Percentiles rank a stretch among this genome's conserved stretches.
Conservation (phyloP, 208 protist species). For the Herpetomonas samuelpessoai region DNA sequence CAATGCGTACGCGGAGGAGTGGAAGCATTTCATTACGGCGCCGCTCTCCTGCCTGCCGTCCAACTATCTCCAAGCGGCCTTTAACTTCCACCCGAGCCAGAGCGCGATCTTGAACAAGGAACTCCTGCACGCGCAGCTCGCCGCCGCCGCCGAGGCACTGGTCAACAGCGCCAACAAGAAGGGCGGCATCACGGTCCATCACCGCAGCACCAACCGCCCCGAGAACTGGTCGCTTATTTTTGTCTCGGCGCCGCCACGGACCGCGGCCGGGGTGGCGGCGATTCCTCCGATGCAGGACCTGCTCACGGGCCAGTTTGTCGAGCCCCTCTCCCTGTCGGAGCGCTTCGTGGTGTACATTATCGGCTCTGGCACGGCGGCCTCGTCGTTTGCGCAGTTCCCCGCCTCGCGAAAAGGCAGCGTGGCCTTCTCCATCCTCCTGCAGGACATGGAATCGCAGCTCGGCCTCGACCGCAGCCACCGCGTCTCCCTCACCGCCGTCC, state of each 20-base stretch:
- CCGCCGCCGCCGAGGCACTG: conserved; percentile 50
- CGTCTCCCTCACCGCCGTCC: conserved; percentile 56
- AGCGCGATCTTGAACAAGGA: conserved; percentile 72
- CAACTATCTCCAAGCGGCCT: conserved; percentile 59
- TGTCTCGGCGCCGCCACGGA: conserved; percentile 63
- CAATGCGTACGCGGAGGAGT: conserved; percentile 82
- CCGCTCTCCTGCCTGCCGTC: conserved; percentile 64
- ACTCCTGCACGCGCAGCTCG: conserved; percentile 78
- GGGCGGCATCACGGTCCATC: conserved; percentile 13
- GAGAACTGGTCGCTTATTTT: conserved; percentile 56
- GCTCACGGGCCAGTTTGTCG: conserved; percentile 84
- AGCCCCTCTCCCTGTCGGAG: conserved; percentile 74
- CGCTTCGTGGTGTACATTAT: conserved; percentile 84
- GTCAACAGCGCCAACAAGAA: conserved; percentile 20
- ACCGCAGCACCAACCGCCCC: background rate
- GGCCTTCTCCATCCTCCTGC: conserved; percentile 73
- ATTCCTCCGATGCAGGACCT: conserved; percentile 87
- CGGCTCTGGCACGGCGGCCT: conserved; percentile 71
- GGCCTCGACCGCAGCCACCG: conserved; percentile 48
- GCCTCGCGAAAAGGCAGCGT: conserved; percentile 67
- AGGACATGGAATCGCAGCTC: conserved; percentile 86
- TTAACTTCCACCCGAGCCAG: conserved; percentile 61
- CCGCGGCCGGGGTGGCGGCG: conserved; percentile 27
- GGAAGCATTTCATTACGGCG: conserved; percentile 78
- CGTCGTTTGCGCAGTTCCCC: conserved; percentile 72